Base-by-base conservation (phyloP, 306 rosid species). In the Casuarina cunninghamiana region DNA sequence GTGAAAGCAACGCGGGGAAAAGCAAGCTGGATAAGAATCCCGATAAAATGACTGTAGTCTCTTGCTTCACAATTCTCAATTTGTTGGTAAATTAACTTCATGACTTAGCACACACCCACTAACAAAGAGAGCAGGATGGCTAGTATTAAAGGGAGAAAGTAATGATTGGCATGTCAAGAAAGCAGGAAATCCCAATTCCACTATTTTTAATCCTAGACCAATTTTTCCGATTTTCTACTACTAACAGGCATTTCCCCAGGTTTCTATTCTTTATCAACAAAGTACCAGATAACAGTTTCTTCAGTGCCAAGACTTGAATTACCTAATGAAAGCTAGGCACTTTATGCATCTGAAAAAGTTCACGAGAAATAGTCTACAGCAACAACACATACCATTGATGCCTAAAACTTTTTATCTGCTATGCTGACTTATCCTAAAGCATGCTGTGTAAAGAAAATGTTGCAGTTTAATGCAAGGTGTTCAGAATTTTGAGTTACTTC, bases 401-500 rank as follows among this genome's bases (percentile, higher is more conserved):
- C 67, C 35, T 60, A 10, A 42, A 6, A 60, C 67, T 26, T 60
- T 26, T 32, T 60, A 60, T 37, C 17, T 60, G 67, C 16, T 15
- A 60, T 3, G 35, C 35, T 62, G 43, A 62, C 44, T 38, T 37
- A 62, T 62, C 19, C 69, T 62, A 2, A 62, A 37, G 19, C 5
- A 38, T 62, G 41, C 5, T 4, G 4, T 35, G 37, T 9, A 62
- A 8, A 62, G 32, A 62, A 62, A 37, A 62, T 37, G n/a, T 62
- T 62, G 69, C 69, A 62, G 19, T n/a, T 35, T 5, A 13, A 38
- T 13, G 15, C 3, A 16, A 6, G 46, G 77, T 32, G 53, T 49
- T 74, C 6, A 5, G 68, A 46, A 57, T 42, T 71, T 61, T 44
- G 46, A 65, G 50, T 76, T 53, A 68, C 50, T 79, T 71, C 58